phyloP scores from a whole-genome alignment of 2,329 filamentous ascomycete genomes.

The Monosporascus ibericus region DNA sequence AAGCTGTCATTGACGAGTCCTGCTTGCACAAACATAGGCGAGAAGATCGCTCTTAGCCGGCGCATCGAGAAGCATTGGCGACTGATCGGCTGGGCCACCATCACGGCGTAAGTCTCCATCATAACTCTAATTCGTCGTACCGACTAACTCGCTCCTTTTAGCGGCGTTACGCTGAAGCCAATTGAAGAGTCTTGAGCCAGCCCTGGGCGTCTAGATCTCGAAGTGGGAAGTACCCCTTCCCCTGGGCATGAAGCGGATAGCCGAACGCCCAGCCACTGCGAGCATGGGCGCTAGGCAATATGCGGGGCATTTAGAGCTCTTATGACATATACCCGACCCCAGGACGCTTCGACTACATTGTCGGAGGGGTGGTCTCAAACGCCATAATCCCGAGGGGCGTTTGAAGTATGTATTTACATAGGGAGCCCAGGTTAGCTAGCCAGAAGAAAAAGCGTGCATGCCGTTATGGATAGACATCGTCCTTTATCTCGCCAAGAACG shows the following conservation, averaged over 20 bases:
- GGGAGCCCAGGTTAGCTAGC: background rate
- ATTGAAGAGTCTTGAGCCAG: background rate
- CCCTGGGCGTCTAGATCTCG: background rate
- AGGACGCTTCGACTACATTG: background rate
- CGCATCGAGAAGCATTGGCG: slow-evolving; percentile 99
- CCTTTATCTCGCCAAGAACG: no score
- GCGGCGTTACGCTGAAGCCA: slow-evolving; percentile 19
- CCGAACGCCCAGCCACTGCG: background rate
- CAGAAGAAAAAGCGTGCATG: background rate
- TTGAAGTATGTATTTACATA: background rate
- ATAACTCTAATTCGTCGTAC: background rate
- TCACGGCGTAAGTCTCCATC: slow-evolving; percentile 54
- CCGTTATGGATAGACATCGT: background rate
- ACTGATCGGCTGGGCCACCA: slow-evolving; percentile 85
- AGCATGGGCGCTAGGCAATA: background rate
- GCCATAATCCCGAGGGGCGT: background rate
- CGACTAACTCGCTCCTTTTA: background rate
- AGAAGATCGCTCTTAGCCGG: slow-evolving; percentile 94
- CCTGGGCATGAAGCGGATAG: background rate
- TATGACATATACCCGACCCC: background rate
- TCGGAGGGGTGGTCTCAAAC: background rate
- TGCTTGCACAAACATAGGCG: slow-evolving; percentile 92
- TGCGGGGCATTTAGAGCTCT: background rate
- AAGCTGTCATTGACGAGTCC: slow-evolving; percentile 90
- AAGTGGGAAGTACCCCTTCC: background rate